phyloP scores from a whole-genome alignment of 352 stramenopile genomes.

The Albugo laibachii region DNA sequence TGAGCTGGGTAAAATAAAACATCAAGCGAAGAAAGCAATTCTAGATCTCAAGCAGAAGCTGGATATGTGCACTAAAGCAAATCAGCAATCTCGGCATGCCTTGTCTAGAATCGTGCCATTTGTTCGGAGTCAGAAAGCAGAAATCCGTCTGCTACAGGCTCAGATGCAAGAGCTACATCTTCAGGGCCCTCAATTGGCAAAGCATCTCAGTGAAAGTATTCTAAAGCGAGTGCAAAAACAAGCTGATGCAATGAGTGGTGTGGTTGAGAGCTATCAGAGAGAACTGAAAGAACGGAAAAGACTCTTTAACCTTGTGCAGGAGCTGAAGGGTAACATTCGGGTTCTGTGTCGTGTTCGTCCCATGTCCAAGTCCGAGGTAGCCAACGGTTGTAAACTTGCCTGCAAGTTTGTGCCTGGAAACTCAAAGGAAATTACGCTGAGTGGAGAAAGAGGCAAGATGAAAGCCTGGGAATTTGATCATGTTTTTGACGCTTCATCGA shows the following conservation, averaged over 20 bases:
- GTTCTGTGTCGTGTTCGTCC: constrained; percentile 92
- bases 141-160: constrained; percentile 23
- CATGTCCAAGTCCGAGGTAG: constrained; percentile 59
- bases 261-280: constrained; percentile 80
- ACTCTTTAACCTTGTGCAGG: constrained; percentile 91
- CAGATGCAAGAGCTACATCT: constrained; percentile 43
- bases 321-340: constrained; percentile 94
- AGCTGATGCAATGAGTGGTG: constrained; percentile 52
- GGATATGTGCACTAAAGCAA: constrained; percentile 29
- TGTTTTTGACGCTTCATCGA: constrained; percentile 62
- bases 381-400: constrained; percentile 41
- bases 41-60: constrained; percentile 64
- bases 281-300: constrained; percentile 80
- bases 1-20: constrained; percentile 68
- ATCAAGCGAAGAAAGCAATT: constrained; percentile 77
- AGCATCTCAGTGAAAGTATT: constrained; percentile 58
- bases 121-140: constrained; percentile 10
- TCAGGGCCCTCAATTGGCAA: constrained; percentile 19
- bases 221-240: constrained; percentile 48
- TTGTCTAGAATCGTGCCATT: too few species aligned
- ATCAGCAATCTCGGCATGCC: constrained; percentile 10
- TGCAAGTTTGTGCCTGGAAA: constrained; percentile 39
- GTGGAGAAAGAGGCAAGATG: constrained; percentile 63
- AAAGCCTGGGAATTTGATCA: constrained; percentile 77
- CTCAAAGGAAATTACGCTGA: constrained; percentile 55